Conservation (phyloP, 1,284 basidiomycete genomes). For the Trametes hirsuta region DNA sequence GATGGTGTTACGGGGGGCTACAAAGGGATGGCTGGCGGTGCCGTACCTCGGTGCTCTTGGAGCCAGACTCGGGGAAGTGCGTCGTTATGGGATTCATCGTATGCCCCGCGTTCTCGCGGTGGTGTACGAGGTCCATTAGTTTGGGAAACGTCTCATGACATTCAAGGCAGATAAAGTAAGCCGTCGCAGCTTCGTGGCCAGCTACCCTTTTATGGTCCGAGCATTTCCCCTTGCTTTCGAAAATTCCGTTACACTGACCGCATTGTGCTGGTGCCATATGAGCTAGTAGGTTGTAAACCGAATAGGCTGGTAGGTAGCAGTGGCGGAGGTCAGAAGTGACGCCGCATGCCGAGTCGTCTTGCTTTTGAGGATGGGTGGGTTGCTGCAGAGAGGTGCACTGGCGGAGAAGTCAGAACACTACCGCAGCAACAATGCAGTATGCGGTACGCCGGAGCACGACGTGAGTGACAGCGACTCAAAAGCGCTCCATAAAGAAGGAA, state of each 20-base stretch:
- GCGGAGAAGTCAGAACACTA: not conserved
- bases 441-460: not conserved
- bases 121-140: not conserved
- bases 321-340: not conserved
- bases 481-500: not conserved
- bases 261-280: conserved; percentile 4
- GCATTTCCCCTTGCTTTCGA: conserved; percentile 6
- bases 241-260: not conserved
- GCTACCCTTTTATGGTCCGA: not conserved
- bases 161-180: conserved; percentile 3
- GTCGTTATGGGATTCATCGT: not conserved
- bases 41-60: not conserved
- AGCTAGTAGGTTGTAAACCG: no score
- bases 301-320: not conserved
- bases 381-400: not conserved
- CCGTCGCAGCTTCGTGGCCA: not conserved
- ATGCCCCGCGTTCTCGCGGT: not conserved
- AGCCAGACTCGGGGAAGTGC: not conserved
- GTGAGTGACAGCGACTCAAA: not conserved
- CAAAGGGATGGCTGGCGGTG: not conserved
- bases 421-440: not conserved
- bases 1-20: not conserved
- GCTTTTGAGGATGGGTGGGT: not conserved
- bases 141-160: conserved; percentile 5
- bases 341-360: not conserved